Evolutionary conservation across 805 yeast genomes (phyloP).

Genomic region (Candida xiaguanensis): DNA sequence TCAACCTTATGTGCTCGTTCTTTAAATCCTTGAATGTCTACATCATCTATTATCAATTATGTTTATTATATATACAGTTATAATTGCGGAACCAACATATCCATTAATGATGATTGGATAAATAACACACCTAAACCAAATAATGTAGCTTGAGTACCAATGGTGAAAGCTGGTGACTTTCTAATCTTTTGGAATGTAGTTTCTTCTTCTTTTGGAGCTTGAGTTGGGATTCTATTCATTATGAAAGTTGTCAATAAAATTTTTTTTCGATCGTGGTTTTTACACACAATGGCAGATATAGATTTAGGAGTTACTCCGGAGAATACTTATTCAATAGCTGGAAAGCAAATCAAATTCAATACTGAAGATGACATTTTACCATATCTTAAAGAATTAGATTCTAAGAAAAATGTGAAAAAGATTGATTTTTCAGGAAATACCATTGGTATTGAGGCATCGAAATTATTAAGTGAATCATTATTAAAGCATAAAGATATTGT

Average conservation of each 20-base stretch:
- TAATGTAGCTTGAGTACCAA: constrained; percentile 58
- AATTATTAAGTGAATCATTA: constrained; percentile 58
- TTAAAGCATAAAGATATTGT: constrained; percentile 42
- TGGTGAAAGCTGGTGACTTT: constrained; percentile 62
- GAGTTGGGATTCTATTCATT: constrained; percentile 20
- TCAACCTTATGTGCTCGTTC: too few relatives aligned
- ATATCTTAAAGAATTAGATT: constrained; percentile 54
- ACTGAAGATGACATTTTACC: constrained; percentile 68
- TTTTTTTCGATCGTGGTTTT: constrained; percentile 2
- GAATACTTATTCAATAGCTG: constrained; percentile 56
- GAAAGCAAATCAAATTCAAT: constrained; percentile 75
- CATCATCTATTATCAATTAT: not conserved
- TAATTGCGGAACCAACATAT: constrained; percentile 74
- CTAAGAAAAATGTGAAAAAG: constrained; percentile 38
- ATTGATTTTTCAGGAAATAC: constrained; percentile 92
- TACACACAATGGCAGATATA: constrained; percentile 14
- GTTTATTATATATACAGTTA: constrained; percentile 15
- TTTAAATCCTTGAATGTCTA: too few relatives aligned
- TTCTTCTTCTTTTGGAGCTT: constrained; percentile 21
- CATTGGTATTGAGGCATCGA: constrained; percentile 85
- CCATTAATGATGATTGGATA: constrained; percentile 77
- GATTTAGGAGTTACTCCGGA: constrained; percentile 39
- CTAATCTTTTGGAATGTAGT: constrained; percentile 49
- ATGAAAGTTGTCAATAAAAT: constrained; percentile 10
- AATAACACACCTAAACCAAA: constrained; percentile 72